Conservation (phyloP, 768 basidiomycete genomes). For the Mycena maculata region DNA sequence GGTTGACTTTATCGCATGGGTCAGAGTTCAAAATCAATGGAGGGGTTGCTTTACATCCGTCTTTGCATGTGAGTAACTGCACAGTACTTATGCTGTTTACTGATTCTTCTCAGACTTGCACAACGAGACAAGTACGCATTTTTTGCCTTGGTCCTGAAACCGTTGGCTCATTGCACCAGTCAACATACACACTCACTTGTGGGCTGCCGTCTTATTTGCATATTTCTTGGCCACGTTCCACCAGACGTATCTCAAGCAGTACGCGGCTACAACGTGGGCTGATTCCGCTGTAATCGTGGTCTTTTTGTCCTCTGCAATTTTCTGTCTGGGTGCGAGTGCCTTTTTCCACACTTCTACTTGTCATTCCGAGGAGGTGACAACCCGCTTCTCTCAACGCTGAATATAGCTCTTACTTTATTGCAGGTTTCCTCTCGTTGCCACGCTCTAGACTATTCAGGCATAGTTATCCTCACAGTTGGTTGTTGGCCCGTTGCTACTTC, state of each 20-base stretch:
- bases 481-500: slow-evolving; percentile 12
- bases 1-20: slow-evolving; percentile 14
- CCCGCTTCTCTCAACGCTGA: slow-evolving; percentile 15
- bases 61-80: slow-evolving; percentile 68
- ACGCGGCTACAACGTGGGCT: slow-evolving; percentile 67
- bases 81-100: slow-evolving; percentile 33
- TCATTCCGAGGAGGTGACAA: slow-evolving; percentile 75
- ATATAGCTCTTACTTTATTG: slow-evolving; percentile 7
- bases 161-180: slow-evolving; percentile 54
- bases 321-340: slow-evolving; percentile 79
- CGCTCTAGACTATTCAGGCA: slow-evolving; percentile 83
- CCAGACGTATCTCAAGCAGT: slow-evolving; percentile 59
- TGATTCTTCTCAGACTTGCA: slow-evolving; percentile 66
- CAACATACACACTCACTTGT: slow-evolving; percentile 88
- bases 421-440: slow-evolving; percentile 73
- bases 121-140: slow-evolving; percentile 75
- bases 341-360: slow-evolving; percentile 78
- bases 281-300: slow-evolving; percentile 70
- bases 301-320: slow-evolving; percentile 78
- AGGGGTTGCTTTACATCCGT: slow-evolving; percentile 70
- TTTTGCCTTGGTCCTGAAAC: slow-evolving; percentile 27
- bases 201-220: slow-evolving; percentile 72
- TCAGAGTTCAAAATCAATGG: slow-evolving; percentile 71
- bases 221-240: slow-evolving; percentile 67
- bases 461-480: slow-evolving; percentile 54